Base-by-base conservation (phyloP, 805 yeast species). In the Cyberlindnera sargentensis region DNA sequence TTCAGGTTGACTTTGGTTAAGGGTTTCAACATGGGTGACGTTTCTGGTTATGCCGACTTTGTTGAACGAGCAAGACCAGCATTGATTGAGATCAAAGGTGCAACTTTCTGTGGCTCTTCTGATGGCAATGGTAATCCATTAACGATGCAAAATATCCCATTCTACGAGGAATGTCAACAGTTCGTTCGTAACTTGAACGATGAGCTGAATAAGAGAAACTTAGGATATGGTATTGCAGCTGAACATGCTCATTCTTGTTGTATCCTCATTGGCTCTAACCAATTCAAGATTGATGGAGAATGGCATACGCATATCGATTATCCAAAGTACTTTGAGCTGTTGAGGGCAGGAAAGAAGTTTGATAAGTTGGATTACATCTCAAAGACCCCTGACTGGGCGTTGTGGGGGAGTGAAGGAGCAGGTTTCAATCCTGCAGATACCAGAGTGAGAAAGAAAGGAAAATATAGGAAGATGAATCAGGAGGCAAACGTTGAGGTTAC, bases 211-310 rank as follows among this genome's bases (percentile, higher is more conserved):
- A 62, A 69, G 9, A 74, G 95, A 53, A 89, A 89, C 1, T 68
- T 83, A 29, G 72, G 71, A 27, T 89, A 90, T 57, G 95, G 80
- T 38, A 70, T 89, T 46, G 96, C 96, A 8, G 95, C 96, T 0
- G 96, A 90, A 62, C 97, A 89, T 62, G 95, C 96, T 0, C 97
- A 89, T 61, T 84, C 95, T 3, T 90, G 96, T 65, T 90, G 96
- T 67, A 83, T 90, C 20, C 69, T 89, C 51, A 77, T 90, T 53
- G 96, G 95, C 0, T 83, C 82, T 50, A 70, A 69, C 34, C 78
- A 80, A 55, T 89, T 88, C 70, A 70, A 76, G 49, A 79, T 80
- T 45, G 64, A 83, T 57, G 82, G 75, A 31, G 76, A 73, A 51
- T 89, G 97, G 97, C 74, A 78, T 61, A 89, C 97, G 1, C 96